Conservation (phyloP, 768 basidiomycete genomes). For the Lentinula guzmanii region DNA sequence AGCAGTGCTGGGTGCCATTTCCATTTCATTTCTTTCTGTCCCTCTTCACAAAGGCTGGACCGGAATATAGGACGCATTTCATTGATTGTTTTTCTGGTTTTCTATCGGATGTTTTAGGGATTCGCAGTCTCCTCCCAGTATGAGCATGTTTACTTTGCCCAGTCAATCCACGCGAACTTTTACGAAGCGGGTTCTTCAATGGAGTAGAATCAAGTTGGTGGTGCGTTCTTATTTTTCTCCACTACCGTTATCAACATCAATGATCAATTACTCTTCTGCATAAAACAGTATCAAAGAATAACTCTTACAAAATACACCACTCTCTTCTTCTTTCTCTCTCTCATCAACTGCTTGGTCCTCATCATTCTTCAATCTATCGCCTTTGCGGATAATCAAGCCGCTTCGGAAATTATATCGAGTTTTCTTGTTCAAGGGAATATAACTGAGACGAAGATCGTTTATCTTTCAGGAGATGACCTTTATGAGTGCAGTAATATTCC, state of each 20-base stretch:
- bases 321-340: slow-evolving; percentile 40
- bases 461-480: slow-evolving; percentile 10
- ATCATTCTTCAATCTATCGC: slow-evolving; percentile 33
- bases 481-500: slow-evolving; percentile 36
- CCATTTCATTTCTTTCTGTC: too few species aligned
- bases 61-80: neutral
- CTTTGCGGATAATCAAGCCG: slow-evolving; percentile 29
- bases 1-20: too few species aligned
- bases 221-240: neutral
- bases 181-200: slow-evolving; percentile 5
- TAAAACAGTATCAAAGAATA: slow-evolving; percentile 36
- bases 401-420: slow-evolving; percentile 23
- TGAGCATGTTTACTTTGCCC: neutral
- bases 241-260: neutral
- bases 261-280: neutral
- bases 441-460: slow-evolving; percentile 15
- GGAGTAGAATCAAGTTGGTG: slow-evolving; percentile 6
- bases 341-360: slow-evolving; percentile 35
- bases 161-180: slow-evolving; percentile 2
- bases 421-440: slow-evolving; percentile 25
- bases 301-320: slow-evolving; percentile 45
- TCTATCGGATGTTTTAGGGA: neutral
- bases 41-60: too few species aligned
- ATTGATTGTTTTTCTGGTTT: neutral
- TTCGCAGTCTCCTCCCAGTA: neutral